Evolutionary conservation across 129 eudicot genomes (phyloP).

Genomic region (Kitagawia praeruptora): DNA sequence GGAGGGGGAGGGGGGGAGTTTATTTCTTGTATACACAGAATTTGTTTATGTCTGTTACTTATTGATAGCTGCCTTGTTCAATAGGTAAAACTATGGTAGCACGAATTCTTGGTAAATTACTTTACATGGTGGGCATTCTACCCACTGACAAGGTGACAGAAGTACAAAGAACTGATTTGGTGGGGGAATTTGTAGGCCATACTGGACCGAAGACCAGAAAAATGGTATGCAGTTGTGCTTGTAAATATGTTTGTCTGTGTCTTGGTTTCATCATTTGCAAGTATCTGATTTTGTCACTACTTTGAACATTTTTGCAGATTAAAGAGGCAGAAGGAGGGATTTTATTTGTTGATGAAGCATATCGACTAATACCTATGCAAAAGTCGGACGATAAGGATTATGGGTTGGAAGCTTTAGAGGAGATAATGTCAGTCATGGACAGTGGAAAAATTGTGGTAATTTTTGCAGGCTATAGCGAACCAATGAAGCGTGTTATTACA

Average conservation of each 20-base stretch:
- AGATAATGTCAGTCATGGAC: conserved; percentile 91
- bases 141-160: conserved; percentile 81
- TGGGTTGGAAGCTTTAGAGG: conserved; percentile 96
- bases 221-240: conserved; percentile 44
- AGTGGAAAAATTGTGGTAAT: conserved; percentile 66
- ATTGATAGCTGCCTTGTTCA: background rate
- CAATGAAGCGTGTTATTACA: conserved; percentile 77
- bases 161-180: conserved; percentile 91
- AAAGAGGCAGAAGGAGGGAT: conserved; percentile 91
- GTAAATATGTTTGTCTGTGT: background rate
- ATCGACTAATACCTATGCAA: conserved; percentile 68
- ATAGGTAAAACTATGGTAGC: conserved; percentile 98
- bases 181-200: conserved; percentile 91
- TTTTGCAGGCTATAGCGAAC: conserved; percentile 80
- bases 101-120: conserved; percentile 78
- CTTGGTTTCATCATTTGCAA: background rate
- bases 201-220: conserved; percentile 91
- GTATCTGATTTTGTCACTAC: background rate
- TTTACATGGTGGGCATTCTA: conserved; percentile 70
- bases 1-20: background rate
- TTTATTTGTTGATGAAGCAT: conserved; percentile 91
- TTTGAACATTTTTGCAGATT: conserved; percentile 30
- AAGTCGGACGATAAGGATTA: conserved; percentile 68
- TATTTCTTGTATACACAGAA: background rate
- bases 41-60: background rate